phyloP scores from a whole-genome alignment of 2,329 filamentous ascomycete species.

The Helicocarpus griseus region DNA sequence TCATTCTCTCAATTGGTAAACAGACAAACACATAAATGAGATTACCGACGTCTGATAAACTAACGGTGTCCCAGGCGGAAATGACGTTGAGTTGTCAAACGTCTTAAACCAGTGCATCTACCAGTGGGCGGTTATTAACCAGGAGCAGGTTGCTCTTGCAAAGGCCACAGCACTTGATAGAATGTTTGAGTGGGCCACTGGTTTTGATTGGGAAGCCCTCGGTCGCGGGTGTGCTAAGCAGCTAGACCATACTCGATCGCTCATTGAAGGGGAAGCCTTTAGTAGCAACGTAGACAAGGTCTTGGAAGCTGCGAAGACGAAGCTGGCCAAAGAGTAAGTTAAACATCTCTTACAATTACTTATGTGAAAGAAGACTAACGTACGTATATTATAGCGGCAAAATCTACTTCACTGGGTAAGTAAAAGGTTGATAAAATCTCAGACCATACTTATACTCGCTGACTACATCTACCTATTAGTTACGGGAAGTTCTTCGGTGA shows the following conservation, averaged over 20 bases:
- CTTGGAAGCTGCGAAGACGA: not conserved
- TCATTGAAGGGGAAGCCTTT: not conserved
- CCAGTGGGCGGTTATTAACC: not conserved
- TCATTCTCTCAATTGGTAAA: conserved; percentile 1
- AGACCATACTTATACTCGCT: too few species aligned
- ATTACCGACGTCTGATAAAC: not conserved
- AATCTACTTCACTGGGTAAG: conserved; percentile 1
- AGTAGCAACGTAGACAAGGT: not conserved
- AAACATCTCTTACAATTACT: not conserved
- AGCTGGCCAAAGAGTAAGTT: not conserved
- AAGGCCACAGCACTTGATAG: not conserved
- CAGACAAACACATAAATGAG: not conserved
- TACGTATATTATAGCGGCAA: not conserved
- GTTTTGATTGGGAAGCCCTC: not conserved
- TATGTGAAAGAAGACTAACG: too few species aligned
- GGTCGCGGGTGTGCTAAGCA: not conserved
- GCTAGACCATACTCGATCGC: not conserved
- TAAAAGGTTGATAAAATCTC: too few species aligned
- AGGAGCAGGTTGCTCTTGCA: not conserved
- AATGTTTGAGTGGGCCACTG: not conserved
- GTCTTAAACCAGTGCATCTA: not conserved
- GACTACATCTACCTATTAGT: not conserved
- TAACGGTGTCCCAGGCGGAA: not conserved
- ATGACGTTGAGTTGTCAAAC: not conserved
- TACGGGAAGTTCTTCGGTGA: conserved; percentile 3